Base-by-base conservation (phyloP, 2,329 filamentous ascomycete species). In the Beauveria bassiana region DNA sequence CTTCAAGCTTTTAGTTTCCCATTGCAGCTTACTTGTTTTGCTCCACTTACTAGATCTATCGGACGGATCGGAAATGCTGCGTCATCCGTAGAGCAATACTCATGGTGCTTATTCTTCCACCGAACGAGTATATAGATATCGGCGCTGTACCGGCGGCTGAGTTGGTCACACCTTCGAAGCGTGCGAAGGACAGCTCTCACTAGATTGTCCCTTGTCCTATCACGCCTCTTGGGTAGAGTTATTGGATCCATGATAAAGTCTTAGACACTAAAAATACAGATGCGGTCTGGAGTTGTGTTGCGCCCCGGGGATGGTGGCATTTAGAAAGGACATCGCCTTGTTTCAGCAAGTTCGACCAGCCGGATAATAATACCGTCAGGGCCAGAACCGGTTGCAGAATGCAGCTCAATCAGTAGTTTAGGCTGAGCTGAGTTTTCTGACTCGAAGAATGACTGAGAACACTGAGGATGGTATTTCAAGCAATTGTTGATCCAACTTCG, bases 21-120 rank as follows among this genome's bases (percentile, higher is more conserved):
- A 53, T 42, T 34, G 28, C n/a, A n/a, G 49, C 18, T 16, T 53
- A 42, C 24, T 53, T 40, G 5, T 34, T 38, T 53, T 53, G 14
- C 51, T 53, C 51, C 22, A 53, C 51, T 42, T 53, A 53, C 34
- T 20, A 53, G 28, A 20, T 53, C 51, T 22, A 5, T 53, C 18
- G 14, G 51, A 53, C 4, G 20, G 38, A 53, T 53, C 34, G 34
- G 28, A n/a, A 53, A 53, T 53, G 22, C 51, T 42, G 34, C 34
- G 2, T 53, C 22, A 34, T 40, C 51, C 38, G 28, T 53, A 26
- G 51, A 34, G n/a, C 22, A 53, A 42, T 53, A 53, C 51, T 53
- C 34, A 38, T 55, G 45, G 22, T 55, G 40, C 38, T 55, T 55
- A 55, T 55, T 45, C 40, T 55, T 55, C 52, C 40, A 55, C 52